phyloP scores from a whole-genome alignment of 352 stramenopile species.

The Saprolegnia diclina region DNA sequence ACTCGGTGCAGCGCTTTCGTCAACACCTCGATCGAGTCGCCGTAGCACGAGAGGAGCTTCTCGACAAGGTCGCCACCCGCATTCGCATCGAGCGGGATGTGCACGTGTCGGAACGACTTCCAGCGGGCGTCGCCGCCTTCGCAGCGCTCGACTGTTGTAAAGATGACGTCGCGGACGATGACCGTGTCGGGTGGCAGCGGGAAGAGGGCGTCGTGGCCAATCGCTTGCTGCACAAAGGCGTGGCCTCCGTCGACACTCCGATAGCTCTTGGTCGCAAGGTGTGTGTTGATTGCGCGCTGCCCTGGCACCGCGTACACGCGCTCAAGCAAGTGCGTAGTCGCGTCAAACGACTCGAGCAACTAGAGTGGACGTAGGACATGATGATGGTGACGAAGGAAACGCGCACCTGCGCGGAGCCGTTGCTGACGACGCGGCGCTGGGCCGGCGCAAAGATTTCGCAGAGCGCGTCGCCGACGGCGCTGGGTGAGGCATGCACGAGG shows the following conservation, averaged over 20 bases:
- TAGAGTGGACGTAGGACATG: not conserved
- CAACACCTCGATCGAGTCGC: not conserved
- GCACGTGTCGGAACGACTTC: slow-evolving; percentile 1
- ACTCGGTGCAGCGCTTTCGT: not conserved
- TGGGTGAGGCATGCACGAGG: not conserved
- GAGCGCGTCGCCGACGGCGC: not conserved
- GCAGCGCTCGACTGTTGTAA: not conserved
- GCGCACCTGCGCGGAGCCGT: not conserved
- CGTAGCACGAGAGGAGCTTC: not conserved
- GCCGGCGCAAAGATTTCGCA: not conserved
- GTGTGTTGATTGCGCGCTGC: not conserved
- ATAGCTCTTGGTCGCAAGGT: not conserved
- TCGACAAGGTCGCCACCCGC: not conserved
- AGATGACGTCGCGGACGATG: not conserved
- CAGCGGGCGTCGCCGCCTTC: not conserved
- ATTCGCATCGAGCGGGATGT: not conserved
- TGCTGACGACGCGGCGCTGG: not conserved
- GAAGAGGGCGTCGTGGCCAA: not conserved
- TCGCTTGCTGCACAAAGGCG: not conserved
- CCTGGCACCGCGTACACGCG: not conserved
- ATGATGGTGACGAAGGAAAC: no score
- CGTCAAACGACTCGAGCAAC: not conserved
- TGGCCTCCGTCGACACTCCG: not conserved
- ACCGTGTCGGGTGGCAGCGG: not conserved
- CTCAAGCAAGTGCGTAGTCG: not conserved